Evolutionary conservation across 257 asterid genomes (phyloP), one percentile per base, ranked within the genome.

Genomic region (Salvia miltiorrhiza): DNA sequence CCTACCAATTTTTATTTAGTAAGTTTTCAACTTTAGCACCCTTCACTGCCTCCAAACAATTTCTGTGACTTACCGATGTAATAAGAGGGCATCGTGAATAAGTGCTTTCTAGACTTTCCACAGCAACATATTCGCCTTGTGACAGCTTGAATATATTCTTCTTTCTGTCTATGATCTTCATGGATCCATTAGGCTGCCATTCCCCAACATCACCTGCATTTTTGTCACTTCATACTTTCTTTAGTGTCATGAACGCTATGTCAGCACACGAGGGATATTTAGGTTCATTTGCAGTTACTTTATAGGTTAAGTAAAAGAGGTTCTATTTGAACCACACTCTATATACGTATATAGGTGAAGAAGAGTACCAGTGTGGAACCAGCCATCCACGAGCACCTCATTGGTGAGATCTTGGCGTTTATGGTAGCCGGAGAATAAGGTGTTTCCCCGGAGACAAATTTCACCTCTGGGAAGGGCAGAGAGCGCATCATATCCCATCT

Each of bases 61-160:
- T n/a, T n/a, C n/a, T n/a, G n/a, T 13, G n/a, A 62, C 95, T 76
- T 56, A 87, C 93, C 9, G 93, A 82, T 63, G 96, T 72, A 63
- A 88, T 83, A n/a, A 88, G 86, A 54, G 97, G 92, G 63, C 93
- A 90, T 68, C 89, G 72, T 3, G 93, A 83, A 65, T 85, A 93
- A n/a, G 83, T 77, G 78, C 78, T 88, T 76, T 93, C 99, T 8
- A 90, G 57, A 62, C 85, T 82, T 75, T 93, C 97, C 14, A 93
- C 96, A 9, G 97, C 94, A 56, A 93, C 92, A 72, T 93, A 93
- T 73, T 93, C 99, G 7, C 99, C 99, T 83, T 90, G 97, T 26
- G 99, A 93, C 77, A 93, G 79, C 88, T 93, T 93, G 75, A 93
- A 93, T 72, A 93, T 93, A 26, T 93, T 93, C 88, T 93, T 90